Conservation (phyloP, 495 filamentous ascomycete species). For the Choiromyces venosus region DNA sequence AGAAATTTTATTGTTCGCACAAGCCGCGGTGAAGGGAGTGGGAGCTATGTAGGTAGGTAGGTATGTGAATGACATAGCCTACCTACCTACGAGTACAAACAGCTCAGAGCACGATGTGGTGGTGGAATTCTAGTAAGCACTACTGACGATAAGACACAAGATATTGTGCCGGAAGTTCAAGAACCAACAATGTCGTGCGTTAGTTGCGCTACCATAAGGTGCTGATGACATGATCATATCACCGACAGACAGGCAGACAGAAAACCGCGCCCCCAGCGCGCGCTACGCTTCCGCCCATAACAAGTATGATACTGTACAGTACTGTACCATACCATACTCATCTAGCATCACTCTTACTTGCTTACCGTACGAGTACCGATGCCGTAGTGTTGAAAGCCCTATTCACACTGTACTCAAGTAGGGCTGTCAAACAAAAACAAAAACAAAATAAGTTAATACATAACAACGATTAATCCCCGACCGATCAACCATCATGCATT, state of each 20-base stretch:
- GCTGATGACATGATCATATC: background rate
- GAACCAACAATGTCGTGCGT: background rate
- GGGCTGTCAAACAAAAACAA: background rate
- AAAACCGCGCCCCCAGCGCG: background rate
- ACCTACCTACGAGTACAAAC: background rate
- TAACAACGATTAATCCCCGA: background rate
- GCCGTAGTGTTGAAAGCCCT: too few species aligned
- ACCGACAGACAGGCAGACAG: too few species aligned
- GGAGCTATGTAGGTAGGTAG: too few species aligned
- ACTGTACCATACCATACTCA: too few species aligned
- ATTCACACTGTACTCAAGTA: too few species aligned
- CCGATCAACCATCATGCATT: background rate
- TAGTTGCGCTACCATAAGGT: too few species aligned
- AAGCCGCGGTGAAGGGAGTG: background rate
- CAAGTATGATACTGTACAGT: too few species aligned
- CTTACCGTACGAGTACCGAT: too few species aligned
- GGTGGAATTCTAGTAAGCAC: background rate
- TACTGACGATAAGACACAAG: background rate
- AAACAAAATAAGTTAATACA: background rate
- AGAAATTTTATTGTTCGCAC: background rate
- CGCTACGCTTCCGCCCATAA: background rate
- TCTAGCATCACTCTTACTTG: background rate
- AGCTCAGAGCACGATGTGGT: background rate
- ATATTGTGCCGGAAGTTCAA: background rate
- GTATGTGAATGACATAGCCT: background rate